phyloP scores from a whole-genome alignment of 768 basidiomycete genomes.

The Hypholoma fasciculare region DNA sequence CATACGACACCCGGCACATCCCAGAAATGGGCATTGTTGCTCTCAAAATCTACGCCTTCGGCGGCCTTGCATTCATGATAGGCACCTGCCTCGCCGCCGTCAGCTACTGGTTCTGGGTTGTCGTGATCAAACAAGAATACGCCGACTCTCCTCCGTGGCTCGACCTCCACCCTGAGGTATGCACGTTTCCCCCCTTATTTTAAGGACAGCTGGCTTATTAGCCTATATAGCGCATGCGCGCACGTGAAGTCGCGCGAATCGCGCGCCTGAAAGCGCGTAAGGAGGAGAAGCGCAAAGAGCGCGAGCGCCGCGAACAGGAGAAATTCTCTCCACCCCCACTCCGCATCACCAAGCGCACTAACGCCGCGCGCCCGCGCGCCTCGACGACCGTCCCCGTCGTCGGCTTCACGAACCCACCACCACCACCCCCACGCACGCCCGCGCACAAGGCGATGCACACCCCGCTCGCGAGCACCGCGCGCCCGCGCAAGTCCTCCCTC shows the following conservation, averaged over 20 bases:
- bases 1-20: conserved; percentile 15
- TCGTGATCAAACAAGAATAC: conserved; percentile 22
- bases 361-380: background rate
- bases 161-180: conserved; percentile 26
- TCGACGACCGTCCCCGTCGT: background rate
- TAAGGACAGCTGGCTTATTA: background rate
- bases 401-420: background rate
- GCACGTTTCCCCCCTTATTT: background rate
- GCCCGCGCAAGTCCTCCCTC: conserved; percentile 15
- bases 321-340: conserved; percentile 19
- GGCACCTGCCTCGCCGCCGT: conserved; percentile 19
- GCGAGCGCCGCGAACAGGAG: conserved; percentile 9
- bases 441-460: background rate
- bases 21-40: conserved; percentile 21
- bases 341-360: conserved; percentile 7
- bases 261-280: conserved; percentile 16
- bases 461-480: background rate
- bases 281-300: conserved; percentile 15
- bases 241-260: conserved; percentile 20
- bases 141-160: conserved; percentile 27
- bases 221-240: conserved; percentile 19
- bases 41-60: conserved; percentile 28
- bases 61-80: conserved; percentile 27
- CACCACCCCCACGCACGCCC: background rate
- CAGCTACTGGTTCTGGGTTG: conserved; percentile 25